A percentile compares a stretch with the other conserved stretches of the same genome.
Conservation (phyloP, 1,284 basidiomycete genomes). For the Malassezia japonica region DNA sequence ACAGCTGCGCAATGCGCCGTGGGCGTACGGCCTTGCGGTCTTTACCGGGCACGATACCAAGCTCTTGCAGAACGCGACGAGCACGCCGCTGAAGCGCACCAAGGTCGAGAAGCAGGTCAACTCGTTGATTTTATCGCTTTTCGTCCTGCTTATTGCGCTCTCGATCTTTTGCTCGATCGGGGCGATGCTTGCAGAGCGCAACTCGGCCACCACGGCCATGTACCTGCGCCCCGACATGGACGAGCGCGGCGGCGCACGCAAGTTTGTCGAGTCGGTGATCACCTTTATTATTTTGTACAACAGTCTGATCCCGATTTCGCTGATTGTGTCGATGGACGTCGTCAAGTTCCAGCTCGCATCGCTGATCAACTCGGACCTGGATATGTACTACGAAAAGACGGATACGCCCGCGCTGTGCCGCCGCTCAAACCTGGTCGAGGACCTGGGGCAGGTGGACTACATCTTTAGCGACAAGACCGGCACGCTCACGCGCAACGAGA, state of each 20-base stretch:
- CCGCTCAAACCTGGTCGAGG: constrained; percentile 92
- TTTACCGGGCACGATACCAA: constrained; percentile 99
- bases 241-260: constrained; percentile 42
- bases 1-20: constrained; percentile 89
- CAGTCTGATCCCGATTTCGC: constrained; percentile 96
- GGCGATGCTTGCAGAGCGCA: constrained; percentile 58
- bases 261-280: constrained; percentile 65
- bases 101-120: constrained; percentile 95
- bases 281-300: constrained; percentile 99
- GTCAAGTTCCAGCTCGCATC: constrained; percentile 97
- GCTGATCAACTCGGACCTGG: constrained; percentile 81
- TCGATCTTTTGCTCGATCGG: constrained; percentile 88
- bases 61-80: constrained; percentile 79
- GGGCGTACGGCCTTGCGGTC: constrained; percentile 87
- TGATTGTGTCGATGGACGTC: constrained; percentile 98
- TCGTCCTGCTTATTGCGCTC: constrained; percentile 72
- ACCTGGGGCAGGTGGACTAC: constrained; percentile 96
- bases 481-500: constrained; percentile 87
- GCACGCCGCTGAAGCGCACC: constrained; percentile 90
- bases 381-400: constrained; percentile 73
- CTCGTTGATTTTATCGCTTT: constrained; percentile 89
- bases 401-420: constrained; percentile 94
- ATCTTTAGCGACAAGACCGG: constrained; percentile 99
- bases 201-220: constrained; percentile 30
- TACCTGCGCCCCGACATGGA: constrained; percentile 41